These are phyloP conservation scores for Schizonepeta tenuifolia DNA, from an alignment of 257 asterid species.

Conservation along the genomic window DNA sequence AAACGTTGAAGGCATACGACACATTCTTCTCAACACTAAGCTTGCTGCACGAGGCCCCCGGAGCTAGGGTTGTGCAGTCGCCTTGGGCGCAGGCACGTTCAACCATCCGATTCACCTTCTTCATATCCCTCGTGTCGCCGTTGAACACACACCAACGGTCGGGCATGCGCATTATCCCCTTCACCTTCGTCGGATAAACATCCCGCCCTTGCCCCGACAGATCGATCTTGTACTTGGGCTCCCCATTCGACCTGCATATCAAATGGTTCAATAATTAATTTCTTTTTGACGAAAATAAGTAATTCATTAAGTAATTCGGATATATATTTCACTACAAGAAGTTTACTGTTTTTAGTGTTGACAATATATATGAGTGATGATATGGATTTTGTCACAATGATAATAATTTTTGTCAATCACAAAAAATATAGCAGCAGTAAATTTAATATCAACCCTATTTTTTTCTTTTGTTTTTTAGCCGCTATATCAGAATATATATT, in stretches of 20 bases:
- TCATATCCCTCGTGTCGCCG: not conserved
- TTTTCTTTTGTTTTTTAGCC: too few species aligned
- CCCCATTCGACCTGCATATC: constrained; percentile 27
- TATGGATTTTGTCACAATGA: too few species aligned
- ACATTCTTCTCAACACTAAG: constrained; percentile 3
- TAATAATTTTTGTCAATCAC: too few species aligned
- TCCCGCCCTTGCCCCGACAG: constrained; percentile 44
- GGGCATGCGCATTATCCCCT: constrained; percentile 46
- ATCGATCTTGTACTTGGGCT: constrained; percentile 49
- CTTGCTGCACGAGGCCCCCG: constrained; percentile 40
- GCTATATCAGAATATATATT: too few species aligned
- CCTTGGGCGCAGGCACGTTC: not conserved
- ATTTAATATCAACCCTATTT: too few species aligned
- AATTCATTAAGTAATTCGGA: too few species aligned
- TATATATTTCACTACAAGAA: too few species aligned
- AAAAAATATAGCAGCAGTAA: too few species aligned
- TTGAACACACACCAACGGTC: constrained; percentile 44
- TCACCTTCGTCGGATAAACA: constrained; percentile 28
- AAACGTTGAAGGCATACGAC: constrained; percentile 44
- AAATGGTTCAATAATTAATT: too few species aligned
- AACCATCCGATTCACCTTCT: not conserved
- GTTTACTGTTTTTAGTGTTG: too few species aligned
- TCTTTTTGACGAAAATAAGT: too few species aligned
- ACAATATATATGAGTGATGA: too few species aligned
- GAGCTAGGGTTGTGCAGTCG: constrained; percentile 40